Evolutionary conservation across 2,329 filamentous ascomycete species (phyloP).

Genomic region (Escovopsis weberi): DNA sequence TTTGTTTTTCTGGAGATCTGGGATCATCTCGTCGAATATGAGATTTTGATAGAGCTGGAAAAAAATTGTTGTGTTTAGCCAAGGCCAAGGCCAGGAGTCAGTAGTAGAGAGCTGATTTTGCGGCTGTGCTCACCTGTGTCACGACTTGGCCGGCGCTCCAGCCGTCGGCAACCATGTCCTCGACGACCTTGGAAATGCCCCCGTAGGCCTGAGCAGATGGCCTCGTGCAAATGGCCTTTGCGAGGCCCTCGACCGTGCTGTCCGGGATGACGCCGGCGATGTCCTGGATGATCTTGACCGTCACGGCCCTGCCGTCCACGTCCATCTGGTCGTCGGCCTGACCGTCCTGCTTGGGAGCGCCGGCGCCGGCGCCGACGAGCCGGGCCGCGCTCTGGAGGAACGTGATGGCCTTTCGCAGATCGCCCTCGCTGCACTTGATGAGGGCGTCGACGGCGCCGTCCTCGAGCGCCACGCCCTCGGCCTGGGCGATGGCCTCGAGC

Average conservation of each 20-base stretch:
- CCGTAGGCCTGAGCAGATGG: conserved; percentile 52
- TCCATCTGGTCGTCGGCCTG: conserved; percentile 50
- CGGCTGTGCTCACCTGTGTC: conserved; percentile 43
- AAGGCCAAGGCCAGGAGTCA: too few species aligned
- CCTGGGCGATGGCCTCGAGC: conserved; percentile 65
- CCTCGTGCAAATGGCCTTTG: conserved; percentile 62
- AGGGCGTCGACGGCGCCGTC: conserved; percentile 70
- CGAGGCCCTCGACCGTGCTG: conserved; percentile 52
- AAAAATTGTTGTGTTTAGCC: too few species aligned
- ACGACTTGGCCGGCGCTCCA: conserved; percentile 92
- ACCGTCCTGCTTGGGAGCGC: conserved; percentile 29
- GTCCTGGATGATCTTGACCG: conserved; percentile 72
- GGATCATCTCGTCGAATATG: conserved; percentile 70
- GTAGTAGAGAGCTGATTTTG: too few species aligned
- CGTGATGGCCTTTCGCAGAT: conserved; percentile 91
- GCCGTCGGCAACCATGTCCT: conserved; percentile 86
- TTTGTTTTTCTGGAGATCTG: conserved; percentile 76
- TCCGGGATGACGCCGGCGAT: conserved; percentile 91
- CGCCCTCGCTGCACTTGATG: conserved; percentile 80
- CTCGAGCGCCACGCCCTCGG: conserved; percentile 64
- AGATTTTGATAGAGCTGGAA: conserved; percentile 63
- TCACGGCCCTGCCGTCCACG: conserved; percentile 43
- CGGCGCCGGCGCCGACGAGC: conserved; percentile 56
- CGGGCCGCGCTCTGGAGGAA: conserved; percentile 90
- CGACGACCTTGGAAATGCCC: conserved; percentile 62